Base-by-base conservation (phyloP, 805 yeast genomes). In the Spencermartinsiella europaea region DNA sequence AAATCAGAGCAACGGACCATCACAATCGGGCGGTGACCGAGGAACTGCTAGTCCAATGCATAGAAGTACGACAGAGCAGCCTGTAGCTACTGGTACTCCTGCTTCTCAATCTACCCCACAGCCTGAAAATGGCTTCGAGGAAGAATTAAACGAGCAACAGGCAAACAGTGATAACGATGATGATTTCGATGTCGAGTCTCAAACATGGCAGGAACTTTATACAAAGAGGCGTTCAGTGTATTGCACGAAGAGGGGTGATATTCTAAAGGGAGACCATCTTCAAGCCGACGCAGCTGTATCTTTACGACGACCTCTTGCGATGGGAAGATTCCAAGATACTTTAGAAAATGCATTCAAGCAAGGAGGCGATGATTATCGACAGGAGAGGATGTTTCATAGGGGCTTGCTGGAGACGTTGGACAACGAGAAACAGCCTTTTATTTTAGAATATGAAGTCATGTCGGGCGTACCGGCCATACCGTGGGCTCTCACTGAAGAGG, bases 121-220 rank as follows among this genome's bases (percentile, higher is more conserved):
- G 7, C 44, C 50, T 2, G 34, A 42, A 14, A 22, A 31, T 15
- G 46, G 38, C 12, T 37, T 21, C 33, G 50, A 46, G 21, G 36
- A 42, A 3, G 47, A 44, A 10, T 28, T 21, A 15, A 28, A 14
- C 37, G 36, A 34, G 25, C 44, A 3, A 43, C 44, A 40, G 16
- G 34, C 28, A 12, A 33, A 42, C 37, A 46, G 49, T 28, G 55
- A 50, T 40, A 38, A 35, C 16, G 51, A 51, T 19, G 54, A 53
- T 4, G 58, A 53, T 15, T 41, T 77, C 46, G 95, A 86, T 59
- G 73, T 85, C 31, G 96, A 89, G 57, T 66, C 81, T 39, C 83
- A 83, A 44, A 79, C 86, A 0, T 90, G 97, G 97, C 83, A 84
- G 55, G 77, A 77, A n/a, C 65, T 82, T 34, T 88, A 93, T 0